phyloP scores from a whole-genome alignment of 2,329 filamentous ascomycete species.

The Botrytis aclada region DNA sequence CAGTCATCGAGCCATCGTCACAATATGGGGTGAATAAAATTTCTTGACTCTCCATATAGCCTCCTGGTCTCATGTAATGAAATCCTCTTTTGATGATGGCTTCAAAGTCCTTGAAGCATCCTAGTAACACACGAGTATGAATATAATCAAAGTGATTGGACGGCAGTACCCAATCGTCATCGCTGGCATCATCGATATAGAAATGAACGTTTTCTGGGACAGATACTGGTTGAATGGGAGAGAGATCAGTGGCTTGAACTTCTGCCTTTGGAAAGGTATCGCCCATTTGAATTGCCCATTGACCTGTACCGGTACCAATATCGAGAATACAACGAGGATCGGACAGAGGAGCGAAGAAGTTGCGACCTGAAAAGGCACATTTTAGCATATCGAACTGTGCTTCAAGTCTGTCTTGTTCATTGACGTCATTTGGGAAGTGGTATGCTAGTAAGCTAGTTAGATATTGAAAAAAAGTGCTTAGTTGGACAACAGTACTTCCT shows the following conservation, averaged over 20 bases:
- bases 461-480: background rate
- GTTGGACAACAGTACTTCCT: conserved; percentile 11
- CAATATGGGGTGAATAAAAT: conserved; percentile 41
- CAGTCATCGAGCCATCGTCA: conserved; percentile 43
- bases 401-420: conserved; percentile 49
- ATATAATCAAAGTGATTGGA: conserved; percentile 55
- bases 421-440: conserved; percentile 46
- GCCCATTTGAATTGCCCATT: conserved; percentile 64
- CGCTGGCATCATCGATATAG: conserved; percentile 48
- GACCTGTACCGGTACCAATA: conserved; percentile 50
- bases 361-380: conserved; percentile 33
- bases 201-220: conserved; percentile 74
- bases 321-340: conserved; percentile 37
- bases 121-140: conserved; percentile 46
- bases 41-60: conserved; percentile 43
- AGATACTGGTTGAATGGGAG: conserved; percentile 61
- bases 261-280: conserved; percentile 56
- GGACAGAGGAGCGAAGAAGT: conserved; percentile 45
- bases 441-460: conserved; percentile 27
- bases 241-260: conserved; percentile 63
- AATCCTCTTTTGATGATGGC: conserved; percentile 53
- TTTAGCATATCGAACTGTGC: conserved; percentile 49
- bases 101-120: conserved; percentile 40
- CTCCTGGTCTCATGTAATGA: conserved; percentile 34
- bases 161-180: conserved; percentile 46